Conservation (phyloP, 208 protist genomes). For the Angomonas desouzai region DNA sequence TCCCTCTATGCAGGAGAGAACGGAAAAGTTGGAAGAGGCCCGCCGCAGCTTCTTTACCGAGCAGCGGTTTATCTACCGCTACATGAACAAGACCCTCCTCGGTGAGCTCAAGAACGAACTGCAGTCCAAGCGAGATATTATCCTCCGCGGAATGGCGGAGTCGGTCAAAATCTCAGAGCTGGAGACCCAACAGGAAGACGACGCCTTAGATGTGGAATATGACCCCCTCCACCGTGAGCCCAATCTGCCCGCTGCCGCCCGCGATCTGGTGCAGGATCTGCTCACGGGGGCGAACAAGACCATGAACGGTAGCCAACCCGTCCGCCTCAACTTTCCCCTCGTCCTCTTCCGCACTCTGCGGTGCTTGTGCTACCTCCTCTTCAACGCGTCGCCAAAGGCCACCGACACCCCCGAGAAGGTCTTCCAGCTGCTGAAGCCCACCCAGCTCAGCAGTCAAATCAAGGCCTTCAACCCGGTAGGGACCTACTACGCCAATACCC, state of each 20-base stretch:
- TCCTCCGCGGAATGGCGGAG: slow-evolving; percentile 37
- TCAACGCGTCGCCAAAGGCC: slow-evolving; percentile 61
- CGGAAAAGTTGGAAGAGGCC: slow-evolving; percentile 36
- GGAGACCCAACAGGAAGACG: slow-evolving; percentile 26
- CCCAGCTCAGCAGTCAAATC: slow-evolving; percentile 60
- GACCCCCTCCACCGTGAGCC: slow-evolving; percentile 14
- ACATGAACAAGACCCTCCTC: slow-evolving; percentile 52
- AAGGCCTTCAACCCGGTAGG: slow-evolving; percentile 77
- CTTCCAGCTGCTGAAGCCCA: slow-evolving; percentile 76
- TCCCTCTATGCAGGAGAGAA: slow-evolving; percentile 28
- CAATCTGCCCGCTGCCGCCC: slow-evolving; percentile 30
- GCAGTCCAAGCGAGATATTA: slow-evolving; percentile 45
- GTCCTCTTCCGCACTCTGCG: slow-evolving; percentile 64
- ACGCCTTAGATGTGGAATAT: slow-evolving; percentile 26
- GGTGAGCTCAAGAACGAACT: slow-evolving; percentile 56
- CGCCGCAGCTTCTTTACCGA: slow-evolving; percentile 56
- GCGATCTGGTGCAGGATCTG: slow-evolving; percentile 26
- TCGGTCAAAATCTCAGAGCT: slow-evolving; percentile 20
- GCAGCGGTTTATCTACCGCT: slow-evolving; percentile 65
- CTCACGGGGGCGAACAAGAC: slow-evolving; percentile 39
- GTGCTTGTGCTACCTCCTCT: slow-evolving; percentile 72
- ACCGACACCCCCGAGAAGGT: slow-evolving; percentile 69
- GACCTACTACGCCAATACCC: slow-evolving; percentile 39
- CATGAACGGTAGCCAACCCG: background rate
- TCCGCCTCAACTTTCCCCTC: slow-evolving; percentile 39